Conservation (phyloP, 768 basidiomycete species). For the Naganishia antarctica region DNA sequence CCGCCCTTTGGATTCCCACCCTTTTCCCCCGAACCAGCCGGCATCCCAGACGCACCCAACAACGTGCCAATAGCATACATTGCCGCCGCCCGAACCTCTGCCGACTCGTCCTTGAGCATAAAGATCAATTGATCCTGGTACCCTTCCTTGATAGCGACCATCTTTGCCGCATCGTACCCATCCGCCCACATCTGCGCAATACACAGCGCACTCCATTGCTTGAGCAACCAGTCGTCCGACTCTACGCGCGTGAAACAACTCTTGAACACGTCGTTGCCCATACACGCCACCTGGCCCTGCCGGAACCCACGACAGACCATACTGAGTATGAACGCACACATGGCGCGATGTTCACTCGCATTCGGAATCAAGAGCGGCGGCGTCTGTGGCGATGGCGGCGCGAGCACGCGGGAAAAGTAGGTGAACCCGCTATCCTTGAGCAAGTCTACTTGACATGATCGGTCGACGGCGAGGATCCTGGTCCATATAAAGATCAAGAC, state of each 20-base stretch:
- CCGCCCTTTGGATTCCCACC: conserved; percentile 57
- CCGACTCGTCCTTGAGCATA: conserved; percentile 76
- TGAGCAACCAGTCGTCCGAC: conserved; percentile 82
- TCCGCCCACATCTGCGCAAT: conserved; percentile 90
- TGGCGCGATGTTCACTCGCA: conserved; percentile 89
- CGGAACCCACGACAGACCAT: conserved; percentile 83
- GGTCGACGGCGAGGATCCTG: conserved; percentile 92
- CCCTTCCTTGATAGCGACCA: conserved; percentile 69
- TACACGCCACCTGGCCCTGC: conserved; percentile 80
- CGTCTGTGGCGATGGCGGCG: conserved; percentile 55
- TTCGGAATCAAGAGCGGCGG: conserved; percentile 67
- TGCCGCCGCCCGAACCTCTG: conserved; percentile 87
- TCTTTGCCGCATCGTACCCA: conserved; percentile 80
- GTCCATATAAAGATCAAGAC: conserved; percentile 99
- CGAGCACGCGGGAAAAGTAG: conserved; percentile 49
- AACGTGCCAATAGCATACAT: conserved; percentile 89
- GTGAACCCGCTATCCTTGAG: conserved; percentile 64
- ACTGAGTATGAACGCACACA: conserved; percentile 94
- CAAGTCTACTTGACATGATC: conserved; percentile 82
- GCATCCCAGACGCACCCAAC: conserved; percentile 70
- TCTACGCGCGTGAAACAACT: conserved; percentile 72
- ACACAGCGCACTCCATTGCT: conserved; percentile 90
- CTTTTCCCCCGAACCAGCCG: conserved; percentile 58
- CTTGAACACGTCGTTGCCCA: conserved; percentile 67
- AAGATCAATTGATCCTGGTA: conserved; percentile 76